Evolutionary conservation across 169 alveolate species (phyloP), one percentile per base, ranked within the genome.

Genomic region (Theileria parva): DNA sequence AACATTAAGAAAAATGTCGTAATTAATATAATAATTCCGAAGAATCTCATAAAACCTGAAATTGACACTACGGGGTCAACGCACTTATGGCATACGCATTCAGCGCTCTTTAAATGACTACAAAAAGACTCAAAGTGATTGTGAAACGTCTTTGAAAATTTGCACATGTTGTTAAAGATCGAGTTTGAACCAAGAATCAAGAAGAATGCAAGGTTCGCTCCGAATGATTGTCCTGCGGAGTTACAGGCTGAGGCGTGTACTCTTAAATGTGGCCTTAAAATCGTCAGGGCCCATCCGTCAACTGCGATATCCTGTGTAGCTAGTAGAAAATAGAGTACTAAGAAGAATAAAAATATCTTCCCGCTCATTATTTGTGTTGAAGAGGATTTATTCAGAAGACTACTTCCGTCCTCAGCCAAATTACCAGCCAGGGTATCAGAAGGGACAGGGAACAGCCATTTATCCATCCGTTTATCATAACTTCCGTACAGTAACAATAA

Each of bases 301-400:
- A 97, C 98, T 12, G 98, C 99, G 65, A 96, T 95, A 80, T 97
- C 99, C 86, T 96, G 97, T 13, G 97, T 94, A 21, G 97, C 97
- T 94, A 93, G 91, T 74, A 92, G 90, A 63, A 95, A 86, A 86
- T 83, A 86, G 0, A 91, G 85, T 28, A 75, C 51, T 19, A 83
- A 72, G 81, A 91, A 92, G 74, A 76, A 92, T n/a, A 68, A 27
- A 25, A 80, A 55, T 25, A 92, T 63, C 51, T 77, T 68, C 50
- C 67, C 77, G 25, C 87, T 66, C 57, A 89, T 67, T 39, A 83
- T 79, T 15, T 32, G 53, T 9, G 53, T 44, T 44, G 53, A 1
- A 44, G 53, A 44, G 53, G 53, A 11, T 4, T 44, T 44, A 13
- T 44, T 44, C 50, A 30, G 50, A 17, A 63, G 39, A 17, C 39